phyloP scores from a whole-genome alignment of 1,284 basidiomycete species.

The Ceratobasidium papillatum region DNA sequence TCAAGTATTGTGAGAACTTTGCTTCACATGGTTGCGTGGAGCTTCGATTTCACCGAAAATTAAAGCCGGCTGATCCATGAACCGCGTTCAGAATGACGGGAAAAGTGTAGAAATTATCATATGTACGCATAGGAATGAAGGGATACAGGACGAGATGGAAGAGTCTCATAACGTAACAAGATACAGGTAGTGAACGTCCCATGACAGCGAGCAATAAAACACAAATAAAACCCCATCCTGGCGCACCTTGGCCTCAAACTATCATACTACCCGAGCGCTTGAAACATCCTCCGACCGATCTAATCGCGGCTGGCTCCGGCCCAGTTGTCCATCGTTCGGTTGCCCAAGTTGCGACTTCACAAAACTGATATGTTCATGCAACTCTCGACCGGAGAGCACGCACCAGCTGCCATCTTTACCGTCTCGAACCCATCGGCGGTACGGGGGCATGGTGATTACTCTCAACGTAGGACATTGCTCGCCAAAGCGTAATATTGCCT shows the following conservation, averaged over 20 bases:
- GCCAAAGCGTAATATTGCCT: neutral
- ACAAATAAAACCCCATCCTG: neutral
- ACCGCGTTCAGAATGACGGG: neutral
- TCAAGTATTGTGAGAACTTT: neutral
- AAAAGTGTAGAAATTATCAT: neutral
- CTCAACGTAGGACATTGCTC: slow-evolving; percentile 9
- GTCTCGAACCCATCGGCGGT: slow-evolving; percentile 33
- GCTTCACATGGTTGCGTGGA: neutral
- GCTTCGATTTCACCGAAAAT: neutral
- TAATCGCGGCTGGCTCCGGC: slow-evolving; percentile 4
- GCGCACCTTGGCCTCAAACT: neutral
- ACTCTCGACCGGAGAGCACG: slow-evolving; percentile 23
- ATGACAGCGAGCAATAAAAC: neutral
- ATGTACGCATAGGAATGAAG: neutral
- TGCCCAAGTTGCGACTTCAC: slow-evolving; percentile 33
- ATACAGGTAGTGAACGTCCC: neutral
- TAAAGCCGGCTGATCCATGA: neutral
- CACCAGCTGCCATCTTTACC: slow-evolving; percentile 2
- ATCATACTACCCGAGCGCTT: neutral
- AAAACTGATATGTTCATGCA: slow-evolving; percentile 35
- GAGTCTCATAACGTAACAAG: neutral
- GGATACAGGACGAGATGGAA: neutral
- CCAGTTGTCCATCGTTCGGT: slow-evolving; percentile 36
- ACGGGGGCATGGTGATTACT: slow-evolving; percentile 38
- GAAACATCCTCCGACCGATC: slow-evolving; percentile 14